These are phyloP conservation scores for Candida tetrigidarum DNA, from an alignment of 1,139 yeast species.

Conservation along the genomic window DNA sequence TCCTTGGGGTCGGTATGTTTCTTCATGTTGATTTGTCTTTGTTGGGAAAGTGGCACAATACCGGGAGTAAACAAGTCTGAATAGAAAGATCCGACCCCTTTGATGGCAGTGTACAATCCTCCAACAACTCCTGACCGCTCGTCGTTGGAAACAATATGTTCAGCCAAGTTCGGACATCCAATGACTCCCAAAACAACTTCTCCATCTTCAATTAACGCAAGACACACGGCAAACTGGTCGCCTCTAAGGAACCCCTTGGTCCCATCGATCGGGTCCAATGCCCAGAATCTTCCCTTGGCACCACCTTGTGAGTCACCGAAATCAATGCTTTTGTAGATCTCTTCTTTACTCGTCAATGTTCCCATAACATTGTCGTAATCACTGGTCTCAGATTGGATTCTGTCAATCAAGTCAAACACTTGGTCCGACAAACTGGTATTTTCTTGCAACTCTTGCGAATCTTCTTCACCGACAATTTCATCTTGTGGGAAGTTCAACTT, in stretches of 20 bases:
- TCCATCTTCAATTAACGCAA: slow-evolving; percentile 87
- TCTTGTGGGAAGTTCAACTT: slow-evolving; percentile 80
- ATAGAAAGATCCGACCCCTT: slow-evolving; percentile 74
- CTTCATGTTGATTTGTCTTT: slow-evolving; percentile 46
- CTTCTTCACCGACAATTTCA: slow-evolving; percentile 94
- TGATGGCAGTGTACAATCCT: slow-evolving; percentile 77
- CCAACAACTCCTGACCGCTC: slow-evolving; percentile 52
- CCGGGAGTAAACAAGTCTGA: slow-evolving; percentile 41
- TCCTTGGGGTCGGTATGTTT: slow-evolving; percentile 43
- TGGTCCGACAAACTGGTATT: slow-evolving; percentile 38
- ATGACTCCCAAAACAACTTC: slow-evolving; percentile 86
- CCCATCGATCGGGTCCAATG: slow-evolving; percentile 97
- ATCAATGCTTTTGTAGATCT: slow-evolving; percentile 72
- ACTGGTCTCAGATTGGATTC: slow-evolving; percentile 44
- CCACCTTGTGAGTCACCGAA: slow-evolving; percentile 83
- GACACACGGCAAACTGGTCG: slow-evolving; percentile 95
- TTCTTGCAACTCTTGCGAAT: slow-evolving; percentile 64
- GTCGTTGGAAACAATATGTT: slow-evolving; percentile 44
- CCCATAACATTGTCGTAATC: slow-evolving; percentile 36
- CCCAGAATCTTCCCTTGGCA: slow-evolving; percentile 85
- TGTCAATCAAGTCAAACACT: slow-evolving; percentile 53
- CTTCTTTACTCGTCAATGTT: slow-evolving; percentile 44
- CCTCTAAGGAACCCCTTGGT: slow-evolving; percentile 96
- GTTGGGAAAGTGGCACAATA: slow-evolving; percentile 41
- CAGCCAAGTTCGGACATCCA: slow-evolving; percentile 92